Evolutionary conservation across 2,329 filamentous ascomycete species (phyloP), one percentile per base, ranked within the genome.

Genomic region (Atkinsonella hypoxylon): DNA sequence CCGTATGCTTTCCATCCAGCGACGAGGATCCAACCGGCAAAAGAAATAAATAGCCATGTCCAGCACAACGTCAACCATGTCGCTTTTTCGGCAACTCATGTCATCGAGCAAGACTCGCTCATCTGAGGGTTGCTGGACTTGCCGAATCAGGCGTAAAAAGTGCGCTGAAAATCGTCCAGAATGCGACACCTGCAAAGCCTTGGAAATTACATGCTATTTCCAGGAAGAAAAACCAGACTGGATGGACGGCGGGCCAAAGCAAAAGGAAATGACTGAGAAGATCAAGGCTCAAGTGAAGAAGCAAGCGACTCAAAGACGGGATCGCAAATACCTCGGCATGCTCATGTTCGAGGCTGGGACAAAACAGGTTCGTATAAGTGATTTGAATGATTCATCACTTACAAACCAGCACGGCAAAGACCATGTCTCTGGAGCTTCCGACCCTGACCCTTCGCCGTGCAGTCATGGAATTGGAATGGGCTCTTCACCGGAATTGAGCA

Each of bases 141-240:
- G 79, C 57, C 73, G 78, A 20, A 68, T 81, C 11, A 73, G 79
- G 18, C 76, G 76, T 56, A 83, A 82, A 59, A 81, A 80, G 58
- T 83, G 79, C 57, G 76, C 81, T 54, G 75, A 79, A 58, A 65
- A 58, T 22, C 70, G 67, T 2, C 77, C 78, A 11, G 59, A 70
- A 10, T 83, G 79, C 61, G 65, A 70, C 6, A 65, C 61, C 36
- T 83, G 79, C 62, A 60, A 63, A 13, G 60, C 66, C 1, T 71
- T 83, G n/a, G 69, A 75, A 46, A 81, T 82, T 51, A 71, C 70
- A 17, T 83, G 80, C 58, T 62, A 77, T 53, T 80, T 73, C 56
- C 64, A 66, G 53, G 68, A 74, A 2, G 62, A 66, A 22, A 81
- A 77, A 60, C 77, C 77, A 13, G 72, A 73, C 4, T 80, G 77